phyloP scores from a whole-genome alignment of 495 filamentous ascomycete genomes.

The Umbilicaria muhlenbergii region DNA sequence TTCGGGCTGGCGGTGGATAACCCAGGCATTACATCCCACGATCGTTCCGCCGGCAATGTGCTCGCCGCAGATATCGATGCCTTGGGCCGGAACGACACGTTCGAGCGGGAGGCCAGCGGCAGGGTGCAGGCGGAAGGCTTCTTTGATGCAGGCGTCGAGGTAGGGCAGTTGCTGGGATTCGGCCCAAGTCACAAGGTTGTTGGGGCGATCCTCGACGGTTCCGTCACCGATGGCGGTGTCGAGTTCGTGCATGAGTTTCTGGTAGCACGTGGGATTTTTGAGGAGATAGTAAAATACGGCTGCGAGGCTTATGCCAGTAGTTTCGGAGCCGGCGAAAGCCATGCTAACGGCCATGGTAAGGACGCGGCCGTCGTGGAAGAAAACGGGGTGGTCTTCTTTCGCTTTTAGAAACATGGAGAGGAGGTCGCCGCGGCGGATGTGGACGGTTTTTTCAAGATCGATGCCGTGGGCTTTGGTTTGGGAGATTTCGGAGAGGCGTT shows the following conservation, averaged over 20 bases:
- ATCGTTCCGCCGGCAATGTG: slow-evolving; percentile 45
- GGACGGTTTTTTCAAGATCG: slow-evolving; percentile 17
- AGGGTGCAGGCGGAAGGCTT: slow-evolving; percentile 49
- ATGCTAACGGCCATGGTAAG: slow-evolving; percentile 50
- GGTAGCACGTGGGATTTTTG: slow-evolving; percentile 31
- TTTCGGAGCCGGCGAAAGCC: slow-evolving; percentile 48
- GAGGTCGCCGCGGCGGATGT: slow-evolving; percentile 25
- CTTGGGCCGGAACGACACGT: slow-evolving; percentile 25
- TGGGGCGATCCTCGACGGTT: slow-evolving; percentile 26
- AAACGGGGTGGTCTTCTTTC: slow-evolving; percentile 32
- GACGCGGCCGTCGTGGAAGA: slow-evolving; percentile 49
- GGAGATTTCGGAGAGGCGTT: slow-evolving; percentile 26
- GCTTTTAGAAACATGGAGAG: slow-evolving; percentile 32
- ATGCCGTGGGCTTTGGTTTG: slow-evolving; percentile 6
- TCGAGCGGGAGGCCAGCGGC: slow-evolving; percentile 40
- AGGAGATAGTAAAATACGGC: slow-evolving; percentile 52
- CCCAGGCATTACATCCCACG: slow-evolving; percentile 47
- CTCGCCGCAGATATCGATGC: slow-evolving; percentile 21
- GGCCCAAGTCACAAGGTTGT: slow-evolving; percentile 40
- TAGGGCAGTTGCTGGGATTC: slow-evolving; percentile 44
- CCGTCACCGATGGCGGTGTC: slow-evolving; percentile 27
- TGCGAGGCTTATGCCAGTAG: slow-evolving; percentile 45
- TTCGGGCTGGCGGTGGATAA: slow-evolving; percentile 39
- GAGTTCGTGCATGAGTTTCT: slow-evolving; percentile 32
- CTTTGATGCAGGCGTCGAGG: slow-evolving; percentile 50